Conservation (phyloP, 1,284 basidiomycete species). For the Sanghuangporus sanghuang region DNA sequence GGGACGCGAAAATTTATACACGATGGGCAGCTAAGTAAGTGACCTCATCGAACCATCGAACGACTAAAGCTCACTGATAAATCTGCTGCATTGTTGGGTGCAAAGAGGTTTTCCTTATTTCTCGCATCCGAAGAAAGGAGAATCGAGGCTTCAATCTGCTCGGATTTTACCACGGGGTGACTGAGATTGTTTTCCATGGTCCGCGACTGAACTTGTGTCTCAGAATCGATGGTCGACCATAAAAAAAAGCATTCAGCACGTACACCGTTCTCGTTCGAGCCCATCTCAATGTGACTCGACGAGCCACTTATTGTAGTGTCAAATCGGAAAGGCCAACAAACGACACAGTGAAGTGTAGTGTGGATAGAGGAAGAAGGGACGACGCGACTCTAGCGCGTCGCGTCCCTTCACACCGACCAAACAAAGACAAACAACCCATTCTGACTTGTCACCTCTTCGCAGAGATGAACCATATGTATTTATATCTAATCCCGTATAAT, state of each 20-base stretch:
- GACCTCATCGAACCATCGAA: neutral
- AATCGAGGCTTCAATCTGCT: constrained; percentile 33
- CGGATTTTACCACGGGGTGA: constrained; percentile 32
- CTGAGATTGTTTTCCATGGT: neutral
- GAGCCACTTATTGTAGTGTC: too few relatives aligned
- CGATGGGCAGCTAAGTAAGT: neutral
- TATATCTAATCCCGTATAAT: too few relatives aligned
- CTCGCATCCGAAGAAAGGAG: constrained; percentile 24
- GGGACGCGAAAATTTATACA: neutral
- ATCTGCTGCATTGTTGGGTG: constrained; percentile 25
- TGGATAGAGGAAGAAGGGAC: constrained; percentile 2
- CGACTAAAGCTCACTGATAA: constrained; percentile 24
- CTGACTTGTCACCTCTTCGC: neutral
- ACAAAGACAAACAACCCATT: neutral
- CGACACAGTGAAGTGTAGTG: neutral
- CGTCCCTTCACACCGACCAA: neutral
- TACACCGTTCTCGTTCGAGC: constrained; percentile 27
- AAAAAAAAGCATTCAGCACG: neutral
- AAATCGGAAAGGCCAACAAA: too few relatives aligned
- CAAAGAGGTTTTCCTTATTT: constrained; percentile 16
- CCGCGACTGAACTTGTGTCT: neutral
- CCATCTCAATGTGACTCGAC: constrained; percentile 19
- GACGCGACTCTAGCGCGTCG: neutral
- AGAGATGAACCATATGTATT: too few relatives aligned
- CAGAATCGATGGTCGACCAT: neutral